Evolutionary conservation across 2,329 filamentous ascomycete species (phyloP).

Genomic region (Fusarium globosum): DNA sequence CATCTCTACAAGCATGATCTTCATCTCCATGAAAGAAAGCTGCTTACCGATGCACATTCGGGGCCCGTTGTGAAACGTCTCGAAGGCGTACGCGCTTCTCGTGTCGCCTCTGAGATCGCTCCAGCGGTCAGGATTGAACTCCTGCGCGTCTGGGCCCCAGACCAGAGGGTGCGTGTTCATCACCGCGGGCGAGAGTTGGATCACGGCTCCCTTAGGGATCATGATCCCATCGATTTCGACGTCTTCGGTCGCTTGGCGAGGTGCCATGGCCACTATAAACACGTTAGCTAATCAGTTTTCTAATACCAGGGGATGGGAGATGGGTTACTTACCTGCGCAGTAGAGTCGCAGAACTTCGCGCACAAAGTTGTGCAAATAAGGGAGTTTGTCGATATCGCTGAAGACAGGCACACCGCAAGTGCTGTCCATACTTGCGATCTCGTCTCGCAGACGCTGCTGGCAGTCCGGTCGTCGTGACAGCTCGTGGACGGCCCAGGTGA

Average conservation of each 20-base stretch:
- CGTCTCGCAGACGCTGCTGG: slow-evolving; percentile 53
- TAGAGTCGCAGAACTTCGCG: slow-evolving; percentile 58
- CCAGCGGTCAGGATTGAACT: slow-evolving; percentile 55
- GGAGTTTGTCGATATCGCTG: slow-evolving; percentile 48
- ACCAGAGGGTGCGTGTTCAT: slow-evolving; percentile 50
- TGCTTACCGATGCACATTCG: slow-evolving; percentile 53
- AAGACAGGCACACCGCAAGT: slow-evolving; percentile 22
- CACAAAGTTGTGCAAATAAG: slow-evolving; percentile 55
- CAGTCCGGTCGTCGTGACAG: slow-evolving; percentile 51
- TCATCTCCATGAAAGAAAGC: slow-evolving; percentile 53
- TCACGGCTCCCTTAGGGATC: slow-evolving; percentile 53
- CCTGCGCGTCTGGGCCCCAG: slow-evolving; percentile 52
- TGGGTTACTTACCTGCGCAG: slow-evolving; percentile 47
- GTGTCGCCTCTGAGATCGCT: slow-evolving; percentile 39
- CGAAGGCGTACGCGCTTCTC: slow-evolving; percentile 48
- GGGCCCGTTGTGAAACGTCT: slow-evolving; percentile 52
- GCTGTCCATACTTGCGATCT: slow-evolving; percentile 45
- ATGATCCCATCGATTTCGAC: slow-evolving; percentile 50
- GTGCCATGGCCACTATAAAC: slow-evolving; percentile 47
- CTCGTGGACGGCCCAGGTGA: slow-evolving; percentile 57
- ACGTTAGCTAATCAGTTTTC: not conserved
- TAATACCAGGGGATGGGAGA: not conserved
- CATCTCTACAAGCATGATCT: slow-evolving; percentile 50
- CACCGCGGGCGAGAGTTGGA: slow-evolving; percentile 52
- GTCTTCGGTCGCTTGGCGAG: slow-evolving; percentile 50